Percentiles rank a stretch among this genome's conserved stretches.
phyloP scores from a whole-genome alignment of 108 stramenopile species.

The Pseudonitzschia pungens region DNA sequence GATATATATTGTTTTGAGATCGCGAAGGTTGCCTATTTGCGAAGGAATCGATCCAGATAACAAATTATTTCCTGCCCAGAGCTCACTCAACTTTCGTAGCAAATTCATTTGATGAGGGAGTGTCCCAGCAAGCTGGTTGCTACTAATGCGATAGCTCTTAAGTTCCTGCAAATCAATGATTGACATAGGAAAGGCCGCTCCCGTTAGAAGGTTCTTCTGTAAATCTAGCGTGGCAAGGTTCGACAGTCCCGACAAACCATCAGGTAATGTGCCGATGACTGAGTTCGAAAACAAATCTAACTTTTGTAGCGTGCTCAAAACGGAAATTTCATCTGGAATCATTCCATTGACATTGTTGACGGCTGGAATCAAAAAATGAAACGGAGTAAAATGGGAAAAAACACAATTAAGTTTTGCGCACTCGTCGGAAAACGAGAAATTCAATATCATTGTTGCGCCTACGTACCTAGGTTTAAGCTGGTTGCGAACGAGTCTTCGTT shows the following conservation, averaged over 20 bases:
- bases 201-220: conserved; percentile 33
- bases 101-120: conserved; percentile 10
- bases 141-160: conserved; percentile 7
- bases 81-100: conserved; percentile 11
- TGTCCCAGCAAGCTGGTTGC: conserved; percentile 20
- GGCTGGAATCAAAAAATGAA: conserved; percentile 10
- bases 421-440: not conserved
- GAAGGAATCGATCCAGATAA: conserved; percentile 11
- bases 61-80: conserved; percentile 21
- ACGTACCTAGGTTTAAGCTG: conserved; percentile 30
- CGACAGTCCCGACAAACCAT: conserved; percentile 13
- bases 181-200: conserved; percentile 31
- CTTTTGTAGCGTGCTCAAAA: conserved; percentile 33
- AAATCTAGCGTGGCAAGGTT: conserved; percentile 28
- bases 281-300: conserved; percentile 41
- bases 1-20: conserved; percentile 21
- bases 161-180: conserved; percentile 23
- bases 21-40: conserved; percentile 13
- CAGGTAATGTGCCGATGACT: conserved; percentile 28
- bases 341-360: conserved; percentile 43
- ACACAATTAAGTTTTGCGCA: no score
- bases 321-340: conserved; percentile 45
- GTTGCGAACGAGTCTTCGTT: conserved; percentile 29
- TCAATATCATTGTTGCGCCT: not conserved
- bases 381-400: not conserved